Base-by-base conservation (phyloP, 352 stramenopile species). In the Globisporangium megalacanthum region DNA sequence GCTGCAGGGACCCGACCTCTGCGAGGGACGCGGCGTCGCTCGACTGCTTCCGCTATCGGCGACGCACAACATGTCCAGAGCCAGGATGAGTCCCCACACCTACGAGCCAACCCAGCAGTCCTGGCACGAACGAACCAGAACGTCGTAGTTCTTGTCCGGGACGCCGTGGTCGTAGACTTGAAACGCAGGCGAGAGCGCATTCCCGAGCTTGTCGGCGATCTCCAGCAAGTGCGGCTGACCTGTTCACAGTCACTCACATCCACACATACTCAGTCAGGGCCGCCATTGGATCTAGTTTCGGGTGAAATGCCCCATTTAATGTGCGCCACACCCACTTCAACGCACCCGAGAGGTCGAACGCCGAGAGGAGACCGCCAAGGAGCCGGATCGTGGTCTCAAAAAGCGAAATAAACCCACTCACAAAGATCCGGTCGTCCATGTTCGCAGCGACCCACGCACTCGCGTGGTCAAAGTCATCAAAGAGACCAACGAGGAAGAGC, bases 351-450 rank as follows among this genome's bases (percentile, higher is more conserved):
- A 90, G 70, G 44, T 86, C 75, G 53, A 79, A 89, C 11, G 83
- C 69, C 19, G 83, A 87, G 19, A 92, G 56, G n/a, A 92, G 47
- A 4, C 82, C 79, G 55, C 83, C 83, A 49, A 92, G 68, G 33
- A 87, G 66, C 4, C 83, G 78, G 63, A 92, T 92, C 11, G 83
- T 91, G 39, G 80, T 91, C 60, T 92, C 83, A 58, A 92, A 92
- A 53, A 92, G 63, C 61, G 77, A 89, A 52, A 92, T 77, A 56
- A 74, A 86, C 33, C 69, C 77, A 19, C 46, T 54, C 51, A 82
- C 59, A 60, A 86, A 84, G 64, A 93, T 91, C 17, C 78, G 72
- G 11, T 73, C 49, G 46, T 88, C 71, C 69, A 92, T 79, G 56
- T 92, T 76, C 5, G 64, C 62, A 6, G 65, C 73, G 39, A 89